phyloP scores from a whole-genome alignment of 805 yeast species.

The Komagataella mondaviorum region DNA sequence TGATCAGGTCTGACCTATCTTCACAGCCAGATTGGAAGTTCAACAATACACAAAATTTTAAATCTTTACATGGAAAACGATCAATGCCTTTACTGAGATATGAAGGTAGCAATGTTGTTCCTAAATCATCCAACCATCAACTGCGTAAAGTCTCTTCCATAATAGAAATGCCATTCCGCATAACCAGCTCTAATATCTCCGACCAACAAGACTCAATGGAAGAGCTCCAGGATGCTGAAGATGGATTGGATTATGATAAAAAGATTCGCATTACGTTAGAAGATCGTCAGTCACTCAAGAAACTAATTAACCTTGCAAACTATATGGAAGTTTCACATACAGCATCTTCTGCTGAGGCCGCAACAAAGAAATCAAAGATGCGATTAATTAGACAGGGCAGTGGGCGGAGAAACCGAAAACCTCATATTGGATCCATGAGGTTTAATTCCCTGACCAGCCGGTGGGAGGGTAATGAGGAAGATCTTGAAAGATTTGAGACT shows the following conservation, averaged over 20 bases:
- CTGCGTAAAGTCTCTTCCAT: slow-evolving; percentile 1
- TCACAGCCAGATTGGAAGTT: not conserved
- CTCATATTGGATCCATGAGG: slow-evolving; percentile 25
- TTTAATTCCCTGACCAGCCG: slow-evolving; percentile 35
- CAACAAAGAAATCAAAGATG: not conserved
- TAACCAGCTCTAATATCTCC: not conserved
- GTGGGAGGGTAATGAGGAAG: slow-evolving; percentile 61
- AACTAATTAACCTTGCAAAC: slow-evolving; percentile 5
- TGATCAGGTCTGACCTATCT: not conserved
- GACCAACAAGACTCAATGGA: not conserved
- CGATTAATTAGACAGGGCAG: slow-evolving; percentile 1
- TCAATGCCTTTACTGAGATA: not conserved
- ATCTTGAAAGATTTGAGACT: slow-evolving; percentile 35
- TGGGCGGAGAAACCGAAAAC: slow-evolving; percentile 5
- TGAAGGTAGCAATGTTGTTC: not conserved
- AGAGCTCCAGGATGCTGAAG: slow-evolving; percentile 8
- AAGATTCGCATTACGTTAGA: slow-evolving; percentile 4
- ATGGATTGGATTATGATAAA: slow-evolving; percentile 11
- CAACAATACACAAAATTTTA: not conserved
- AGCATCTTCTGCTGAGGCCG: not conserved
- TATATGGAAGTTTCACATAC: slow-evolving; percentile 5
- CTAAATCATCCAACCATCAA: not conserved
- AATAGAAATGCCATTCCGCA: not conserved
- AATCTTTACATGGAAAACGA: not conserved
- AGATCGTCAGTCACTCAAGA: slow-evolving; percentile 5